A percentile compares a stretch with the other conserved stretches of the same genome.
phyloP scores from a whole-genome alignment of 805 yeast species.

The Candida suzukii region DNA sequence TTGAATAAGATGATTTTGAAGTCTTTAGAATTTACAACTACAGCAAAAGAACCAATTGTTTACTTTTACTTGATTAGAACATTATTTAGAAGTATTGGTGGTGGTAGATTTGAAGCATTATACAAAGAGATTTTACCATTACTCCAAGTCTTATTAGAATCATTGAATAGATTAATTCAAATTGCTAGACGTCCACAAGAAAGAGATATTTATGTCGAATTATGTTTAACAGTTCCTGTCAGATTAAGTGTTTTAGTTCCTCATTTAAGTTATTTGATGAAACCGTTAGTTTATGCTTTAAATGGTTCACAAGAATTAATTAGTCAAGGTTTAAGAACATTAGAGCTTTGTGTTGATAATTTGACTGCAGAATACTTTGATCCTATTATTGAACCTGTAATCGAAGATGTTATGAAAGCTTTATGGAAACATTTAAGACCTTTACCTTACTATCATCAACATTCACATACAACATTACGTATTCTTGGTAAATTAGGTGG shows the following conservation, averaged over 20 bases:
- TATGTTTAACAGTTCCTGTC: conserved; percentile 94
- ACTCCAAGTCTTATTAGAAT: conserved; percentile 77
- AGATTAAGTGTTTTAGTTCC: conserved; percentile 91
- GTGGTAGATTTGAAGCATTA: conserved; percentile 89
- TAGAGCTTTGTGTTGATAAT: conserved; percentile 94
- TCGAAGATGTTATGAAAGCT: conserved; percentile 90
- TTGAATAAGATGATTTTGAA: conserved; percentile 75
- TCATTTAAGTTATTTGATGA: conserved; percentile 78
- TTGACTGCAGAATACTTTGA: conserved; percentile 94
- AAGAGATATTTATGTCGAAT: conserved; percentile 88
- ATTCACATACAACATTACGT: conserved; percentile 89
- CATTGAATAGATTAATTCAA: conserved; percentile 73
- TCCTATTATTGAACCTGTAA: conserved; percentile 94
- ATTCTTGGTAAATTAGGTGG: conserved; percentile 96
- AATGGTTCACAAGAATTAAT: conserved; percentile 88
- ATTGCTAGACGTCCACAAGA: conserved; percentile 86
- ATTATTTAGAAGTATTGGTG: conserved; percentile 89
- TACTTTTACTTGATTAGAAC: conserved; percentile 86
- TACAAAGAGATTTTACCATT: conserved; percentile 92
- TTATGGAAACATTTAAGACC: conserved; percentile 89
- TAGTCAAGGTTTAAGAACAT: conserved; percentile 88
- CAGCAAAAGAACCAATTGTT: conserved; percentile 84
- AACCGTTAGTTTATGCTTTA: conserved; percentile 85
- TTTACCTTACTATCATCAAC: conserved; percentile 89
- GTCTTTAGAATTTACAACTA: conserved; percentile 71